A percentile compares a stretch with the other conserved stretches of the same genome.
Evolutionary conservation across 2,329 filamentous ascomycete genomes (phyloP).

Genomic region (Cladosporium phlei): DNA sequence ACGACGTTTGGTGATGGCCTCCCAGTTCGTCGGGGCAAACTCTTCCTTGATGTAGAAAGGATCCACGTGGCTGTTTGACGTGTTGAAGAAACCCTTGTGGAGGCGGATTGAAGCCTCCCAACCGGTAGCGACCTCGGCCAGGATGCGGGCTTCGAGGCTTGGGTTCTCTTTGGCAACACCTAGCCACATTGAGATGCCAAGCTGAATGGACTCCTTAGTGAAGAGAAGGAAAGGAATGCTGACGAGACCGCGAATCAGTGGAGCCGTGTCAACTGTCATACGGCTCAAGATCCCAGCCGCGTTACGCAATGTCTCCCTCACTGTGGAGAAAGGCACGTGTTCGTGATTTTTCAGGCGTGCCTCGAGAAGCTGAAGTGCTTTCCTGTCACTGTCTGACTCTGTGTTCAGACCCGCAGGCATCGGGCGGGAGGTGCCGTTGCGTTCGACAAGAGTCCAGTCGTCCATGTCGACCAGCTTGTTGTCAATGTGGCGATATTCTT

Average conservation of each 20-base stretch:
- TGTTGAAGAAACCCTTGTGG: slow-evolving; percentile 75
- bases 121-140: slow-evolving; percentile 81
- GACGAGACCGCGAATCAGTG: slow-evolving; percentile 78
- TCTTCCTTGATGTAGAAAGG: slow-evolving; percentile 90
- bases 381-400: slow-evolving; percentile 35
- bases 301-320: slow-evolving; percentile 75
- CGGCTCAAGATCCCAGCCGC: slow-evolving; percentile 84
- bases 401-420: background rate
- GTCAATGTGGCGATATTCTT: slow-evolving; percentile 89
- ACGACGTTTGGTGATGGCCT: slow-evolving; percentile 67
- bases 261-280: slow-evolving; percentile 65
- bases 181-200: slow-evolving; percentile 93
- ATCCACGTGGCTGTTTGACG: slow-evolving; percentile 67
- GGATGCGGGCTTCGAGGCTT: slow-evolving; percentile 74
- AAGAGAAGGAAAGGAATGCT: slow-evolving; percentile 90
- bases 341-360: slow-evolving; percentile 64
- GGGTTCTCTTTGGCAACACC: slow-evolving; percentile 96
- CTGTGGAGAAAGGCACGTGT: slow-evolving; percentile 65
- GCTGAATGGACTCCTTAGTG: slow-evolving; percentile 89
- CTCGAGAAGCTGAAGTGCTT: slow-evolving; percentile 67
- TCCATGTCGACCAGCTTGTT: slow-evolving; percentile 35
- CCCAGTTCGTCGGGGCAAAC: slow-evolving; percentile 84
- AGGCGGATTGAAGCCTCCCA: slow-evolving; percentile 82
- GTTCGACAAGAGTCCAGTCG: slow-evolving; percentile 29
- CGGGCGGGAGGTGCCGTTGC: slow-evolving; percentile 20